These are phyloP conservation scores for Spergularia azorica DNA, from an alignment of 179 eudicot genomes.

Conservation along the genomic window DNA sequence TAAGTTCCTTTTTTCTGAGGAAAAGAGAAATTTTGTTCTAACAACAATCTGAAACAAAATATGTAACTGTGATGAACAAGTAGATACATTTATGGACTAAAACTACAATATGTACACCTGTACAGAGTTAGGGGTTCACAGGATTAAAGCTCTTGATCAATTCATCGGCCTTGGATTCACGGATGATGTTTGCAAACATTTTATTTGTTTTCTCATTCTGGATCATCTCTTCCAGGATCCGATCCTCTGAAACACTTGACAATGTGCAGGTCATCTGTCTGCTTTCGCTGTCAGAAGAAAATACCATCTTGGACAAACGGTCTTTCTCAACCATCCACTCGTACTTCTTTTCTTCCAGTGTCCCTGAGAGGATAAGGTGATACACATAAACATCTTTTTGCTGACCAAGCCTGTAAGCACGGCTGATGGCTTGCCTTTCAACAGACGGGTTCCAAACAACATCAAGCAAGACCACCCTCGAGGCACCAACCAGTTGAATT, in stretches of 20 bases:
- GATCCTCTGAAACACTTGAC: slow-evolving; percentile 43
- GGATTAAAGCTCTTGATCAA: slow-evolving; percentile 37
- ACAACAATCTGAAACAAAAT: not conserved
- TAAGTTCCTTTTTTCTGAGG: not conserved
- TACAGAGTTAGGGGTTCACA: slow-evolving; percentile 6
- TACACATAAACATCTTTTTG: slow-evolving; percentile 40
- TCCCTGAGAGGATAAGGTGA: slow-evolving; percentile 32
- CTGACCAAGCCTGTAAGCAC: slow-evolving; percentile 50
- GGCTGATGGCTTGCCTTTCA: slow-evolving; percentile 50
- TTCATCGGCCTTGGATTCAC: slow-evolving; percentile 48
- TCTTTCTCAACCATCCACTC: slow-evolving; percentile 27
- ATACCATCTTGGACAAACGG: slow-evolving; percentile 32
- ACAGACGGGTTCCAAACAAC: slow-evolving; percentile 51
- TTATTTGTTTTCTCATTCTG: slow-evolving; percentile 33
- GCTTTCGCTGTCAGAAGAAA: slow-evolving; percentile 24
- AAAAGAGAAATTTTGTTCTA: not conserved
- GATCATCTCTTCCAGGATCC: slow-evolving; percentile 56
- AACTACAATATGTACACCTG: not conserved
- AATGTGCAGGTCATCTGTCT: not conserved
- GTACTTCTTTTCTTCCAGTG: slow-evolving; percentile 32
- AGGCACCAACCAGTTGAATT: slow-evolving; percentile 47
- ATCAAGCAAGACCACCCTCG: slow-evolving; percentile 50
- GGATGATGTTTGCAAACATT: slow-evolving; percentile 48
- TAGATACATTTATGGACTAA: slow-evolving; percentile 4
- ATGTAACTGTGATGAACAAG: slow-evolving; percentile 1